A percentile compares a stretch with the other conserved stretches of the same genome.
phyloP scores from a whole-genome alignment of 2,329 filamentous ascomycete genomes.

The Botrytis porri region DNA sequence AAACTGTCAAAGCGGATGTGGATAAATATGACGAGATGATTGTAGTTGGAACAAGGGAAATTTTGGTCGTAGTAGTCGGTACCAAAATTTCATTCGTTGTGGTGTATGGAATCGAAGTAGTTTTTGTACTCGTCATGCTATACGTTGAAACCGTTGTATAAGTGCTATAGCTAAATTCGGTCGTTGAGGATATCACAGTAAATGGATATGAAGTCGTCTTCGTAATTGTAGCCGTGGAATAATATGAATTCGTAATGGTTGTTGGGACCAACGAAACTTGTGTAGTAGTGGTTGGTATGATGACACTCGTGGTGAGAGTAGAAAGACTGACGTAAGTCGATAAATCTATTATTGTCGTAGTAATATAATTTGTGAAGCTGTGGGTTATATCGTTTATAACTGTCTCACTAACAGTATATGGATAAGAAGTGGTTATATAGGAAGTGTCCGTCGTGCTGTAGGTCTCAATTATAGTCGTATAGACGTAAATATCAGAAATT shows the following conservation, averaged over 20 bases:
- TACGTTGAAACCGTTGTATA: conserved; percentile 23
- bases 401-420: conserved; percentile 14
- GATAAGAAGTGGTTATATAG: conserved; percentile 20
- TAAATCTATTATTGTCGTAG: background rate
- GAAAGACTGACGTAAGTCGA: background rate
- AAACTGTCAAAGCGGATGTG: background rate
- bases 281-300: conserved; percentile 3
- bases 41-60: conserved; percentile 4
- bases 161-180: conserved; percentile 24
- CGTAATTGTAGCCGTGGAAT: conserved; percentile 4
- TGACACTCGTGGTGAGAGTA: conserved; percentile 2
- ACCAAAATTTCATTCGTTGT: background rate
- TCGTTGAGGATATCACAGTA: conserved; percentile 15
- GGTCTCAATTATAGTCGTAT: conserved; percentile 6
- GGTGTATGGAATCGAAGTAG: conserved; percentile 4
- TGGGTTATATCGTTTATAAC: conserved; percentile 7
- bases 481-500: conserved; percentile 9
- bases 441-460: conserved; percentile 3
- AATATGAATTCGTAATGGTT: background rate
- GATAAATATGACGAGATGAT: background rate
- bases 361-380: conserved; percentile 7
- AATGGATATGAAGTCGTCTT: conserved; percentile 19
- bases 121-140: background rate
- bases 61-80: conserved; percentile 13
- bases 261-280: background rate